phyloP scores from a whole-genome alignment of 148 eudicot genomes.

The Nepenthes gracilis region DNA sequence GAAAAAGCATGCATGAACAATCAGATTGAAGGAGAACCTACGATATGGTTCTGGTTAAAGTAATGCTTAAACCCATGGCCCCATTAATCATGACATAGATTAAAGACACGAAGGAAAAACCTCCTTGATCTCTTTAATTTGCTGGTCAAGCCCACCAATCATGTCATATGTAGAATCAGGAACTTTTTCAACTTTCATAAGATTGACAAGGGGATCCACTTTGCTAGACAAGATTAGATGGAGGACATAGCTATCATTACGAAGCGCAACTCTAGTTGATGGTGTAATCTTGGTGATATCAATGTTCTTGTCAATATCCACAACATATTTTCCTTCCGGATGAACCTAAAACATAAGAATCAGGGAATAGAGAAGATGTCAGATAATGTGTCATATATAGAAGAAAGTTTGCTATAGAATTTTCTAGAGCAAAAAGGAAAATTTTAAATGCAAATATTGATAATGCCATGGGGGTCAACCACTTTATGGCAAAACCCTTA shows the following conservation, averaged over 20 bases:
- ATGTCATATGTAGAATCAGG: constrained; percentile 82
- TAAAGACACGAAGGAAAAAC: constrained; percentile 14
- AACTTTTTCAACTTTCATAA: constrained; percentile 81
- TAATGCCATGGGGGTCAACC: too few relatives aligned
- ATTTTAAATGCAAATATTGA: not conserved
- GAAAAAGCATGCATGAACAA: not conserved
- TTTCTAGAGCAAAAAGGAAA: not conserved
- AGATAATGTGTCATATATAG: not conserved
- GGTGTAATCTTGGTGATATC: constrained; percentile 65
- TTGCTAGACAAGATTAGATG: constrained; percentile 61
- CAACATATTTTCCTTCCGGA: constrained; percentile 71
- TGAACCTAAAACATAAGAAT: constrained; percentile 30
- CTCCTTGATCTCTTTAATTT: constrained; percentile 81
- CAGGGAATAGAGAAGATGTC: not conserved
- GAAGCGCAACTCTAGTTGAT: constrained; percentile 61
- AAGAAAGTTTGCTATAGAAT: not conserved
- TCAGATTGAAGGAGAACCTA: not conserved
- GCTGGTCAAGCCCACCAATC: constrained; percentile 76
- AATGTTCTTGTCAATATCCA: constrained; percentile 61
- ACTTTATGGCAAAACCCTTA: too few relatives aligned
- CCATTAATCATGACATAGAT: not conserved
- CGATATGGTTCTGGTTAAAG: not conserved
- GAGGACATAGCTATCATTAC: constrained; percentile 69
- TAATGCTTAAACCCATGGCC: not conserved
- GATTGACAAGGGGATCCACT: constrained; percentile 69